Evolutionary conservation across 176 grass and related monocot genomes (phyloP).

Genomic region (Triticum monococcum): DNA sequence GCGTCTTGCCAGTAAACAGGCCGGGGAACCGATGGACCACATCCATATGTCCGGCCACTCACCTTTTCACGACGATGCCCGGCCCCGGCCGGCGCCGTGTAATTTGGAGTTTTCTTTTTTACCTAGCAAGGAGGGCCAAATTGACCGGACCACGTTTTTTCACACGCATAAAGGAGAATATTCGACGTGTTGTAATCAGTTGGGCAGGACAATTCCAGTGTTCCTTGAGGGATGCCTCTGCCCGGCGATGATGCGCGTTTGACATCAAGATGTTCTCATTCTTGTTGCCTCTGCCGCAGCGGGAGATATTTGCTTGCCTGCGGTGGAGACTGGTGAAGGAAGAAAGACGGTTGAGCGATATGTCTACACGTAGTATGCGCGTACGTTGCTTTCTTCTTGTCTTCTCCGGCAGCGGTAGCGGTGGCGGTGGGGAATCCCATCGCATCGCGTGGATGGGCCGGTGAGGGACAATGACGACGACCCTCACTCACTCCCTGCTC

Average conservation of each 20-base stretch:
- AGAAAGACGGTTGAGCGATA: background rate
- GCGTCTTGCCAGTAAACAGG: background rate
- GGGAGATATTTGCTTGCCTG: background rate
- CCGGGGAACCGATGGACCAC: background rate
- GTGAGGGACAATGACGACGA: constrained; percentile 4
- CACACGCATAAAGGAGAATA: background rate
- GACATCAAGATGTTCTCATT: background rate
- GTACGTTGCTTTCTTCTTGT: background rate
- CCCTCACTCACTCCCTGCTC: background rate
- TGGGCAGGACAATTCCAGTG: background rate
- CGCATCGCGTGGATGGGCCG: background rate
- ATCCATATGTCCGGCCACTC: background rate
- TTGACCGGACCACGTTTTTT: background rate
- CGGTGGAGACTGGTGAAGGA: background rate
- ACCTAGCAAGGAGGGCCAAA: background rate
- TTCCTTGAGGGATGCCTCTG: background rate
- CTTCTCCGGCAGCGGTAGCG: background rate
- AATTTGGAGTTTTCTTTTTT: background rate
- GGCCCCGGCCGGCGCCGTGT: background rate
- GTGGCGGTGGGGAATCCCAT: constrained; percentile 5
- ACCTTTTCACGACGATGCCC: background rate
- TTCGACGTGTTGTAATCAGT: background rate
- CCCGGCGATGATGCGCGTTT: background rate
- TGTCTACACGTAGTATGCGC: background rate
- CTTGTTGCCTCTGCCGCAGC: background rate